phyloP scores from a whole-genome alignment of 805 yeast species.

The Diddensiella caesifluorescens region DNA sequence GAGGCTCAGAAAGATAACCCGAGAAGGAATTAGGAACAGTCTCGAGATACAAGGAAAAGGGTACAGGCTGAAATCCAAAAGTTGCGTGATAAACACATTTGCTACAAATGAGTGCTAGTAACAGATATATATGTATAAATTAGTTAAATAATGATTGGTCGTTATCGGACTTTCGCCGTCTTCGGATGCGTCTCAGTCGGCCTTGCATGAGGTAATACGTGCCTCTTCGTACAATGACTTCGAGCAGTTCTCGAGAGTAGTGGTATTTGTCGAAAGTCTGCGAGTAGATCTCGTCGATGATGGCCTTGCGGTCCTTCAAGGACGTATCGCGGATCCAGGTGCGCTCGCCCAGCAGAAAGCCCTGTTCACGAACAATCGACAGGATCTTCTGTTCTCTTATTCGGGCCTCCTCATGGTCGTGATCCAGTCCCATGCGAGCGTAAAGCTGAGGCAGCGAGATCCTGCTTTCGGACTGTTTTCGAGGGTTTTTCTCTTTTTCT shows the following conservation, averaged over 20 bases:
- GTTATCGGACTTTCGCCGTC: slow-evolving; percentile 31
- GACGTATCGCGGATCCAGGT: slow-evolving; percentile 84
- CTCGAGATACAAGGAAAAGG: no score
- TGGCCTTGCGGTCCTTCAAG: slow-evolving; percentile 42
- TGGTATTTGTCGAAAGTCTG: slow-evolving; percentile 47
- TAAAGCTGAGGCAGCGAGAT: slow-evolving; percentile 36
- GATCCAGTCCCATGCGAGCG: slow-evolving; percentile 34
- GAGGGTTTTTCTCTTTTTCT: no score
- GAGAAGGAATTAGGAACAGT: neutral
- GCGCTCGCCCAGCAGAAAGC: slow-evolving; percentile 67
- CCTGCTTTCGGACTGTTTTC: slow-evolving; percentile 33
- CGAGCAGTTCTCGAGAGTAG: slow-evolving; percentile 51
- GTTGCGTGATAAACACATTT: neutral
- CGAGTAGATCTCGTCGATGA: slow-evolving; percentile 45
- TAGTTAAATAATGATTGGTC: slow-evolving; percentile 1
- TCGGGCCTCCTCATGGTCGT: slow-evolving; percentile 35
- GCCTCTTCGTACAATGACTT: slow-evolving; percentile 73
- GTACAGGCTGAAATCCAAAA: no score
- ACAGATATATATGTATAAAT: neutral
- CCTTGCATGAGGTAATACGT: slow-evolving; percentile 78
- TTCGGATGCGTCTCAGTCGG: slow-evolving; percentile 60
- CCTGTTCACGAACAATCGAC: slow-evolving; percentile 42
- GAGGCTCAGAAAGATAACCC: neutral
- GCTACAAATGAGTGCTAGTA: neutral
- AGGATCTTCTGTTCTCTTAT: slow-evolving; percentile 35